Percentiles rank a stretch among this genome's conserved stretches.
phyloP scores from a whole-genome alignment of 352 stramenopile species.

The Phytophthora multivora region DNA sequence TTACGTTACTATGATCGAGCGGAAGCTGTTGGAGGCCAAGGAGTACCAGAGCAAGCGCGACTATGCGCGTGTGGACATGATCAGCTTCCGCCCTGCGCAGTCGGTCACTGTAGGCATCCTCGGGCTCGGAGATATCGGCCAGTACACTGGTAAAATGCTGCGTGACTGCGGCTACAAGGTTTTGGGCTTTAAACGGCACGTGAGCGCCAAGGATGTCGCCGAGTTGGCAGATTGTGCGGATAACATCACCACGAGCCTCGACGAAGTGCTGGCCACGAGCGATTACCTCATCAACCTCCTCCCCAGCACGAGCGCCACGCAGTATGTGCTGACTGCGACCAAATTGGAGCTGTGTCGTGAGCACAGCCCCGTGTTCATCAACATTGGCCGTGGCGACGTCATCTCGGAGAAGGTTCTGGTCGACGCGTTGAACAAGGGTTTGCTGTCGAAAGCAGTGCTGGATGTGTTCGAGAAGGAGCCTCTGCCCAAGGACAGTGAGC shows the following conservation, averaged over 20 bases:
- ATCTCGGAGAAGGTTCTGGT: conserved; percentile 67
- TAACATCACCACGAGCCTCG: conserved; percentile 47
- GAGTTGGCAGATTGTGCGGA: conserved; percentile 33
- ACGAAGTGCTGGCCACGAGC: conserved; percentile 49
- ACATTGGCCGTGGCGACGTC: conserved; percentile 87
- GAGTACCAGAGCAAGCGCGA: conserved; percentile 34
- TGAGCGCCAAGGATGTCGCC: conserved; percentile 18
- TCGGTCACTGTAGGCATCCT: conserved; percentile 54
- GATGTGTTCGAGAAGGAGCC: conserved; percentile 71
- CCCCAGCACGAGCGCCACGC: conserved; percentile 75
- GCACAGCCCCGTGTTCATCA: conserved; percentile 81
- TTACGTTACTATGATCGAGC: conserved; percentile 45
- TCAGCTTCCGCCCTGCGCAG: conserved; percentile 30
- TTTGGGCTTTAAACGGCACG: conserved; percentile 60
- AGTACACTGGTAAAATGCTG: conserved; percentile 51
- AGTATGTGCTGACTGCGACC: conserved; percentile 57
- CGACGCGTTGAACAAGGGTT: conserved; percentile 57
- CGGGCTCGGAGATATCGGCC: conserved; percentile 55
- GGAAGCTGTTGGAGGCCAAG: conserved; percentile 37
- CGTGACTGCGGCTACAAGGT: conserved; percentile 53
- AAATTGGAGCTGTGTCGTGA: conserved; percentile 47
- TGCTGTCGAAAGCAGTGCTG: conserved; percentile 66
- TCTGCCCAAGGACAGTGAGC: conserved; percentile 47
- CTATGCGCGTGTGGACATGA: conserved; percentile 33
- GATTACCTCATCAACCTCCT: conserved; percentile 89